Evolutionary conservation across 257 asterid genomes (phyloP).

Genomic region (Nicotiana sylvestris): DNA sequence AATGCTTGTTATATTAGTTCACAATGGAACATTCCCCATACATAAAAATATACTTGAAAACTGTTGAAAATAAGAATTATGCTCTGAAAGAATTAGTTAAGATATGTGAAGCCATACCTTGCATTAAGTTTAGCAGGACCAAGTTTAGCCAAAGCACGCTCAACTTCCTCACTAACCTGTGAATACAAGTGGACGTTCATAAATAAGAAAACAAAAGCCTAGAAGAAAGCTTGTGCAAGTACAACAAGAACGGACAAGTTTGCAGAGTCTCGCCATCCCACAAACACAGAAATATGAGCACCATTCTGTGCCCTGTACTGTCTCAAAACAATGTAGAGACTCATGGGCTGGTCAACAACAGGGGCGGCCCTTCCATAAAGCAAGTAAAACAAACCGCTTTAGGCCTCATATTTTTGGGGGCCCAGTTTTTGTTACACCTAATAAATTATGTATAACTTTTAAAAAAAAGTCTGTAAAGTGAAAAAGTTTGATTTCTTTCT

Average conservation of each 20-base stretch:
- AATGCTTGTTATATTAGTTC: neutral
- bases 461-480: no score
- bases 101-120: constrained; percentile 38
- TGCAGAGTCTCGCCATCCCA: neutral
- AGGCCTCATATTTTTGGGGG: no score
- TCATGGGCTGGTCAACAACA: neutral
- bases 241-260: neutral
- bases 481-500: no score
- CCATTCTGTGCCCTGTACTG: neutral
- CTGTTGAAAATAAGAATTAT: no score
- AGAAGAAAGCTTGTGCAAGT: neutral
- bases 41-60: no score
- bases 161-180: constrained; percentile 99
- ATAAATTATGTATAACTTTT: no score
- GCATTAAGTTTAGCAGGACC: constrained; percentile 73
- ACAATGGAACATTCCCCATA: no score
- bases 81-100: neutral
- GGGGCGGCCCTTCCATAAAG: no score
- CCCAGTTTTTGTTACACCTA: no score
- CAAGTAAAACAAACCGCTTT: no score
- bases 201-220: neutral
- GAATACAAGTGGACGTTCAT: neutral
- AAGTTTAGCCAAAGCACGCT: constrained; percentile 91
- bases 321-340: neutral
- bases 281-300: neutral